Base-by-base conservation (phyloP, 139 green algal species). In the Micractinium sp. region DNA sequence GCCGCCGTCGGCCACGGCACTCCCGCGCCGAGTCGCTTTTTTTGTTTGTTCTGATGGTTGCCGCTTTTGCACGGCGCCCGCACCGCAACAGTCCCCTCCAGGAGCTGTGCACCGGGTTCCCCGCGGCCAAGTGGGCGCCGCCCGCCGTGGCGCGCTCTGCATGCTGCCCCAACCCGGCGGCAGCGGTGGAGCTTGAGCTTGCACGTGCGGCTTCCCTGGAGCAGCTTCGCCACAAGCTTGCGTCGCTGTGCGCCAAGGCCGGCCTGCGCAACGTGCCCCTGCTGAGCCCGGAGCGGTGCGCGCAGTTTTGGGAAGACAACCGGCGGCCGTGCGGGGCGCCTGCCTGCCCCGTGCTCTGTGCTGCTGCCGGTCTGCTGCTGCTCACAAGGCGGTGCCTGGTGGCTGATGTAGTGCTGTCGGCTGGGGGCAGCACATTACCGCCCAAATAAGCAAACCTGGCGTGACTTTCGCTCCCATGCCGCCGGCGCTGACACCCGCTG, bases 201-300 rank as follows among this genome's bases (percentile, higher is more conserved):
- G 73, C 73, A 41, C 73, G 73, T 19, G 73, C 73, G 12, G 73
- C 73, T 1, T 20, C n/a, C 73, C 73, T 79, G 73, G 73, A 79
- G 73, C 73, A 79, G n/a, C 73, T 79, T 31, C 73, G 73, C 12
- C 22, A 19, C 73, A 79, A 79, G 73, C 33, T 41, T 22, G 31
- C 73, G 31, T 79, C 73, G 73, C 73, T 79, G 73, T 79, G 73
- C n/a, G 73, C 73, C 31, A 39, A 79, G 73, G 73, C 73, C 31
- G 73, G 73, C 31, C 73, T 79, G 73, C 73, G 73, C 73, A 79
- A 79, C 33, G 73, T 36, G 13, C 73, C 73, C 29, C 73, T 79
- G 73, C 31, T 79, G 2, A 79, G 73, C 73, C 16, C 36, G 7
- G 73, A 79, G 16, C 73, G 73, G 31, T 79, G 63, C 47, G 47